A percentile compares a stretch with the other conserved stretches of the same genome.
phyloP scores from a whole-genome alignment of 768 basidiomycete genomes.

The Serendipita sp. region DNA sequence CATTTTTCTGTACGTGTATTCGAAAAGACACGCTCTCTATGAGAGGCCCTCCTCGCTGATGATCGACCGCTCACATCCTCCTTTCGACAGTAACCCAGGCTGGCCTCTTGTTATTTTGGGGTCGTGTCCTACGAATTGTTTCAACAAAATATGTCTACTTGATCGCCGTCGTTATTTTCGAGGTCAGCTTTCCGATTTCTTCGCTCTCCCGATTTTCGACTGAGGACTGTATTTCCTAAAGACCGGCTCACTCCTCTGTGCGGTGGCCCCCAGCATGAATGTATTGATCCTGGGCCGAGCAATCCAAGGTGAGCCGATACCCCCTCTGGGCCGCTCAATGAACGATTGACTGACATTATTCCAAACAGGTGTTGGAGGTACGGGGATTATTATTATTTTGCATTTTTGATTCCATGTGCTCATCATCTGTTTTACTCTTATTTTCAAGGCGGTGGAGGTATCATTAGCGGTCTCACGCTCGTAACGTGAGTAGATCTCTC shows the following conservation, averaged over 20 bases:
- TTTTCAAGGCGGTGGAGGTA: neutral
- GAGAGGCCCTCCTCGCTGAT: neutral
- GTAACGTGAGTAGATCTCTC: neutral
- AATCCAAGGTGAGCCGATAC: constrained; percentile 12
- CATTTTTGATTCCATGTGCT: too few species aligned
- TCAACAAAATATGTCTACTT: constrained; percentile 21
- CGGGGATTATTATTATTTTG: too few species aligned
- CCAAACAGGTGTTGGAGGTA: neutral
- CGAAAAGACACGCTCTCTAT: neutral
- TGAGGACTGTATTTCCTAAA: neutral
- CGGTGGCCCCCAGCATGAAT: constrained; percentile 15
- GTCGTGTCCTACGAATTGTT: constrained; percentile 19
- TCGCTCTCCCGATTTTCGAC: too few species aligned
- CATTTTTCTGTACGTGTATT: constrained; percentile 6
- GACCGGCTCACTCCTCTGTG: constrained; percentile 15
- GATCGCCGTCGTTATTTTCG: constrained; percentile 23
- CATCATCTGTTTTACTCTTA: too few species aligned
- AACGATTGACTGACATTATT: neutral
- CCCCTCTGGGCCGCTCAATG: neutral
- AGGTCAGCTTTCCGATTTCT: constrained; percentile 20
- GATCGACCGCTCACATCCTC: neutral
- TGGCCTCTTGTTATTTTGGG: constrained; percentile 18
- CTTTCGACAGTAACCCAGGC: constrained; percentile 14
- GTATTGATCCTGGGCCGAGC: constrained; percentile 29
- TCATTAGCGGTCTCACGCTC: neutral